phyloP scores from a whole-genome alignment of 352 stramenopile species.

The Phytophthora pini region DNA sequence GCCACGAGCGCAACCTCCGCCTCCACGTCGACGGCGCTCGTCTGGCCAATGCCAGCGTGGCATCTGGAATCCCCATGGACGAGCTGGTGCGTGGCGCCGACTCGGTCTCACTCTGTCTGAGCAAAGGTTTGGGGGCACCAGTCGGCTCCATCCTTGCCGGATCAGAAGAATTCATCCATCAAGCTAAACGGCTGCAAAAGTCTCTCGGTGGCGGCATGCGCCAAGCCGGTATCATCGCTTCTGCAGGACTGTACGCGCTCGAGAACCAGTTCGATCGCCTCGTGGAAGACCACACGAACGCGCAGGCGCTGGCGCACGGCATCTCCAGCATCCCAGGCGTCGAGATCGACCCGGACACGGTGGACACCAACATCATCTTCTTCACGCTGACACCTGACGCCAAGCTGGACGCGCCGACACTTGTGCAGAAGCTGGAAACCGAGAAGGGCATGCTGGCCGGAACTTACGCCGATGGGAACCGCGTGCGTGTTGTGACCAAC shows the following conservation, averaged over 20 bases:
- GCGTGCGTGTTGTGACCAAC: constrained; percentile 77
- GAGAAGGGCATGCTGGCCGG: constrained; percentile 79
- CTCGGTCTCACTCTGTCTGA: constrained; percentile 95
- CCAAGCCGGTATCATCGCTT: constrained; percentile 94
- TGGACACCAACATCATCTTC: constrained; percentile 94
- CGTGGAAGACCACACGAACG: constrained; percentile 83
- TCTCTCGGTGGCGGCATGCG: constrained; percentile 97
- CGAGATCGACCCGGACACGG: constrained; percentile 53
- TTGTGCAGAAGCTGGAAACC: constrained; percentile 63
- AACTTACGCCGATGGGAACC: constrained; percentile 66
- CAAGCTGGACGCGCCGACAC: constrained; percentile 59
- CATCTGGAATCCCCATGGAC: constrained; percentile 65
- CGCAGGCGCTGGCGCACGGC: constrained; percentile 68
- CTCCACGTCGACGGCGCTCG: constrained; percentile 97
- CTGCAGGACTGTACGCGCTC: constrained; percentile 92
- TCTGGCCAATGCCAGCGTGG: constrained; percentile 95
- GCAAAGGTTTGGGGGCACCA: constrained; percentile 96
- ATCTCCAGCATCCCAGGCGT: constrained; percentile 75
- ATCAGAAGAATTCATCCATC: constrained; percentile 86
- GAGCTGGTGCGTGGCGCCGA: constrained; percentile 88
- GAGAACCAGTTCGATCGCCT: constrained; percentile 89
- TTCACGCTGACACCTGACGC: constrained; percentile 65
- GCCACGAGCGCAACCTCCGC: constrained; percentile 78
- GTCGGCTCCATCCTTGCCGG: constrained; percentile 95
- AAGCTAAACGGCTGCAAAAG: constrained; percentile 94